These are phyloP conservation scores for Ophiorrhiza pumila DNA, from an alignment of 257 asterid species.

Conservation along the genomic window DNA sequence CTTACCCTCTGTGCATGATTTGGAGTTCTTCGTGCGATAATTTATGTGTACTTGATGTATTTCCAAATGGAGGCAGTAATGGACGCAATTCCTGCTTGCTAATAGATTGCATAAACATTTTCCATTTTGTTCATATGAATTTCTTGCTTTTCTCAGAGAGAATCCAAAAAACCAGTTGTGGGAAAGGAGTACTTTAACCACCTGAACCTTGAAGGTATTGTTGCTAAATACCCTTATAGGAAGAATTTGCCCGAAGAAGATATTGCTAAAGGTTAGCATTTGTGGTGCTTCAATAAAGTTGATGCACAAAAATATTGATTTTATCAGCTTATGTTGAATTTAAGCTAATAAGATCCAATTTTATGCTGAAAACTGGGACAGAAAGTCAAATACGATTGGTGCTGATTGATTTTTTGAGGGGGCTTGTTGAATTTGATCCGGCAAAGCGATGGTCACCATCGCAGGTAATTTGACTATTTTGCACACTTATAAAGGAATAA, in stretches of 20 bases:
- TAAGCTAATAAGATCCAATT: not conserved
- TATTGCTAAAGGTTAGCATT: slow-evolving; percentile 58
- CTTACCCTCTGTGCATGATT: not conserved
- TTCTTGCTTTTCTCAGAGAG: slow-evolving; percentile 55
- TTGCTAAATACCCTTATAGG: slow-evolving; percentile 77
- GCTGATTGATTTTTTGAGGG: slow-evolving; percentile 90
- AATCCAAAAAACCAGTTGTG: slow-evolving; percentile 69
- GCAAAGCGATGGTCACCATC: slow-evolving; percentile 96
- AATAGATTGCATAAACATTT: not conserved
- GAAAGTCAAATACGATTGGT: slow-evolving; percentile 80
- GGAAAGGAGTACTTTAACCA: slow-evolving; percentile 96
- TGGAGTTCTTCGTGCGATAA: not conserved
- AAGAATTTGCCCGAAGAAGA: slow-evolving; percentile 76
- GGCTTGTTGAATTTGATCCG: slow-evolving; percentile 96
- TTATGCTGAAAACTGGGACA: slow-evolving; percentile 35
- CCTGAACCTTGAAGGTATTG: slow-evolving; percentile 83
- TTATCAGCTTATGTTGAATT: not conserved
- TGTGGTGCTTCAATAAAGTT: slow-evolving; percentile 21
- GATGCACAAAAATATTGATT: slow-evolving; percentile 9
- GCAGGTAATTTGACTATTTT: slow-evolving; percentile 56
- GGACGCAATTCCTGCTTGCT: not conserved
- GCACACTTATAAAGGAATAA: slow-evolving; percentile 6
- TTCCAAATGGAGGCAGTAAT: not conserved
- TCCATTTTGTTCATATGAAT: not conserved
- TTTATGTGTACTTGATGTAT: not conserved